phyloP scores from a whole-genome alignment of 1,139 yeast genomes.

The Blastobotrys serpentis region DNA sequence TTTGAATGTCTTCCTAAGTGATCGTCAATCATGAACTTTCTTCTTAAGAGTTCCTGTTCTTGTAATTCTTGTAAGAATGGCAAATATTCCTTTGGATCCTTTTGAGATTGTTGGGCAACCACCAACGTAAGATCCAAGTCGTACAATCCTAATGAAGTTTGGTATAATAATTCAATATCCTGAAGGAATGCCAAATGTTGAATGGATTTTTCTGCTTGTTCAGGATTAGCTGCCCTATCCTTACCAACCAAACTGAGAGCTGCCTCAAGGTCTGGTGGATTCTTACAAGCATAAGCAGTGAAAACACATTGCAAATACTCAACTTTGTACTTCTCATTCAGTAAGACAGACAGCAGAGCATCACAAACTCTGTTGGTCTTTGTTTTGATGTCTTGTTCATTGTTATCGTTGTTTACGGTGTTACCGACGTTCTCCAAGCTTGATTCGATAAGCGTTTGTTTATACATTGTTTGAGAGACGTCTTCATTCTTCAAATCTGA shows the following conservation, averaged over 20 bases:
- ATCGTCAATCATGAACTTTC: conserved; percentile 77
- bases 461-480: conserved; percentile 78
- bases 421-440: conserved; percentile 33
- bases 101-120: conserved; percentile 94
- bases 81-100: conserved; percentile 94
- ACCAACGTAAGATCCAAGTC: conserved; percentile 76
- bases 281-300: conserved; percentile 90
- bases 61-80: conserved; percentile 86
- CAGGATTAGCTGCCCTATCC: conserved; percentile 35
- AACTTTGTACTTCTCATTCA: conserved; percentile 50
- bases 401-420: neutral
- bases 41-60: conserved; percentile 62
- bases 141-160: conserved; percentile 77
- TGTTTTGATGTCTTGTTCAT: conserved; percentile 13
- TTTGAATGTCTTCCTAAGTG: conserved; percentile 62
- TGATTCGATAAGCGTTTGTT: conserved; percentile 54
- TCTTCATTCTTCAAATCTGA: conserved; percentile 86
- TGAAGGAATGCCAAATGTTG: conserved; percentile 87
- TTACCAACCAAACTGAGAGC: conserved; percentile 66
- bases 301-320: conserved; percentile 74
- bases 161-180: conserved; percentile 81
- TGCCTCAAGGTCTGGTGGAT: conserved; percentile 76
- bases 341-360: conserved; percentile 58
- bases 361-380: conserved; percentile 81
- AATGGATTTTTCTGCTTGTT: conserved; percentile 53